phyloP scores from a whole-genome alignment of 208 protist genomes.

The Porcisia hertigi region DNA sequence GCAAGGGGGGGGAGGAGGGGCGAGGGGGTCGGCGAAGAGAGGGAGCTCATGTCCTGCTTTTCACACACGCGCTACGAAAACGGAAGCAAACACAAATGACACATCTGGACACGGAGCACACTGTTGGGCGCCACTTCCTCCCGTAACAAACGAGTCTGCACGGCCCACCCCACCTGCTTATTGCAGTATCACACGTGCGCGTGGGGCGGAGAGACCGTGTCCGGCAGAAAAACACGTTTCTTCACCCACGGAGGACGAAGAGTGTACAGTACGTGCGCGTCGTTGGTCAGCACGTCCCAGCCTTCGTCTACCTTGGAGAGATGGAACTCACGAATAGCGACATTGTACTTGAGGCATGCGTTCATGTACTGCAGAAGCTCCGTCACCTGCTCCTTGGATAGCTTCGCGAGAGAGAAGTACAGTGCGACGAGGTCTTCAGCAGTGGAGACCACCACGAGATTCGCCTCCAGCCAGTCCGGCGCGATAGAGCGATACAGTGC shows the following conservation, averaged over 20 bases:
- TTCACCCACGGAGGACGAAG: conserved; percentile 89
- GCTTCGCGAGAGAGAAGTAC: conserved; percentile 59
- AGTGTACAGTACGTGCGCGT: conserved; percentile 86
- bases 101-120: no score
- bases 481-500: conserved; percentile 66
- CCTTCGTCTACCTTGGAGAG: conserved; percentile 79
- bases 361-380: conserved; percentile 89
- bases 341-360: conserved; percentile 51
- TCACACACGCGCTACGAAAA: not conserved
- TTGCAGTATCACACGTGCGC: conserved; percentile 22
- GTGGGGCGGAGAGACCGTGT: conserved; percentile 38
- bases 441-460: conserved; percentile 80
- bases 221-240: conserved; percentile 58
- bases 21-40: no score
- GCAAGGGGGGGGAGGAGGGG: not conserved
- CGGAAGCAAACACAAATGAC: no score
- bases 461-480: conserved; percentile 70
- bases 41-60: no score
- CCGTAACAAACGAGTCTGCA: not conserved
- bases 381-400: conserved; percentile 43
- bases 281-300: conserved; percentile 85
- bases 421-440: conserved; percentile 90
- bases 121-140: not conserved
- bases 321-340: conserved; percentile 60
- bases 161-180: not conserved